Percentiles rank a stretch among this genome's conserved stretches.
Conservation (phyloP, 352 stramenopile species). For the Phytophthora foliorum region DNA sequence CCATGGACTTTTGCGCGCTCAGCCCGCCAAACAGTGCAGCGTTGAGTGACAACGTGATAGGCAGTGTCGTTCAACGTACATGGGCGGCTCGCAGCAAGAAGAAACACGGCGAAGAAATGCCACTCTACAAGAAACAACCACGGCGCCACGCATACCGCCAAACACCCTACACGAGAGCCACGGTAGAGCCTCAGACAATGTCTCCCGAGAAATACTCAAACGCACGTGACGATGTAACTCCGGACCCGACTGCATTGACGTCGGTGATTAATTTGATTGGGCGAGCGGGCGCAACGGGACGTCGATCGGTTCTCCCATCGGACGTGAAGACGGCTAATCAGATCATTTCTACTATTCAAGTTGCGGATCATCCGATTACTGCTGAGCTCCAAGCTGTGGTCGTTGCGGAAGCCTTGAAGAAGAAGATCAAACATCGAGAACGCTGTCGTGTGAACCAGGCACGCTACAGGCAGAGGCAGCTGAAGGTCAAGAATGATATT, state of each 20-base stretch:
- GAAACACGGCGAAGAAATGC: background rate
- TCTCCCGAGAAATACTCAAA: background rate
- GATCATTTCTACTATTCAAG: background rate
- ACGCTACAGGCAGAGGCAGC: slow-evolving; percentile 14
- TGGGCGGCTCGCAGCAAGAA: background rate
- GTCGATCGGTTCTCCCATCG: background rate
- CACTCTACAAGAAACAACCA: background rate
- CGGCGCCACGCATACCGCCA: background rate
- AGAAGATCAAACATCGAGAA: slow-evolving; percentile 23
- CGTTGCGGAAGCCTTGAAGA: slow-evolving; percentile 5
- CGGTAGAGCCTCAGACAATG: background rate
- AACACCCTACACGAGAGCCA: background rate
- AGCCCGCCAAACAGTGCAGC: background rate
- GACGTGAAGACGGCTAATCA: background rate
- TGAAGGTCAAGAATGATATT: background rate
- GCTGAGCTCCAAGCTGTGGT: background rate
- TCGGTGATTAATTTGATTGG: background rate
- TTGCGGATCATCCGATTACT: background rate
- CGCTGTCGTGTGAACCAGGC: slow-evolving; percentile 15
- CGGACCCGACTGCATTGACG: background rate
- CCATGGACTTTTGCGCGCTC: background rate
- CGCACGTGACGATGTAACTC: background rate
- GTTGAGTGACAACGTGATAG: background rate
- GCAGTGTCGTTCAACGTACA: background rate
- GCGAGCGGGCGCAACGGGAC: background rate